Conservation (phyloP, 805 yeast genomes). For the Teunomyces lycoperdinae region DNA sequence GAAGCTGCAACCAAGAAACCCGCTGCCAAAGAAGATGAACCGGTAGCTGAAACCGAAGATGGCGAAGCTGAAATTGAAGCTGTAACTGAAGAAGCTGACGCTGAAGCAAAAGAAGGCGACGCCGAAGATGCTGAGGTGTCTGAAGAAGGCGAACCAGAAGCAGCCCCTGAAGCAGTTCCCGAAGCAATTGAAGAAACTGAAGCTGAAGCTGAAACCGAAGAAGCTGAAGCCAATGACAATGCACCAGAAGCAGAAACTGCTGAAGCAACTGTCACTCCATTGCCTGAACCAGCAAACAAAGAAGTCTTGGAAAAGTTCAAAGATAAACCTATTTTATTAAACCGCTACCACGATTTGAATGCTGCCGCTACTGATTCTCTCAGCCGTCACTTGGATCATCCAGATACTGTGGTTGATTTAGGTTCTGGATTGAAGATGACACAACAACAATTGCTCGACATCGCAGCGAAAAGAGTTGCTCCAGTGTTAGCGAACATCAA, state of each 20-base stretch:
- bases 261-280: conserved; percentile 27
- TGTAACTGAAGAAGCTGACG: conserved; percentile 9
- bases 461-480: conserved; percentile 54
- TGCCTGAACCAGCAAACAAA: conserved; percentile 18
- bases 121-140: conserved; percentile 4
- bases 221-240: conserved; percentile 34
- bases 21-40: conserved; percentile 6
- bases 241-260: conserved; percentile 28
- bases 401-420: conserved; percentile 47
- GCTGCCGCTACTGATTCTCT: conserved; percentile 46
- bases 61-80: conserved; percentile 9
- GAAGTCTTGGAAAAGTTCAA: conserved; percentile 36
- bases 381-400: conserved; percentile 45
- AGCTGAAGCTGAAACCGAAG: conserved; percentile 21
- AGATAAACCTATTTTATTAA: conserved; percentile 48
- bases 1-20: conserved; percentile 1
- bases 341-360: conserved; percentile 49
- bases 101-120: conserved; percentile 10
- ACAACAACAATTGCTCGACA: conserved; percentile 52
- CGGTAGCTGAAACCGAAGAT: conserved; percentile 6
- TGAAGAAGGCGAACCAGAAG: not conserved
- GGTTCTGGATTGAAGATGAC: conserved; percentile 56
- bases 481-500: conserved; percentile 53
- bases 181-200: conserved; percentile 20
- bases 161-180: not conserved